Percentiles rank a stretch among this genome's conserved stretches.
Conservation (phyloP, 441 rosid species). For the Populus hybrid region DNA sequence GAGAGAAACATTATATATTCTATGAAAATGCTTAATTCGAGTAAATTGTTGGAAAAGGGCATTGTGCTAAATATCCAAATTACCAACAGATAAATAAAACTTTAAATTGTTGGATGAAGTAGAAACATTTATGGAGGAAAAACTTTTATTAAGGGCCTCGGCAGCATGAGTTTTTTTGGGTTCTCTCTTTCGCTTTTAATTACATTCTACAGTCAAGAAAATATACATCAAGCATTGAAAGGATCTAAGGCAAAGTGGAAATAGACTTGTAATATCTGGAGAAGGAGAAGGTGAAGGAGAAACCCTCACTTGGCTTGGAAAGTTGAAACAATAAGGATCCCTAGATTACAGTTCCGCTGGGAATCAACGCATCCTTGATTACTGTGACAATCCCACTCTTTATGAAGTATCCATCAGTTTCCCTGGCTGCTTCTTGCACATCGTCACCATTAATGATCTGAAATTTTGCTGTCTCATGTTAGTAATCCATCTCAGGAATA, state of each 20-base stretch:
- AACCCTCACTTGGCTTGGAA: conserved; percentile 1
- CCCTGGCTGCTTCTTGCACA: conserved; percentile 94
- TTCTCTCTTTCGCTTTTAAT: conserved; percentile 1
- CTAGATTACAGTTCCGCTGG: conserved; percentile 76
- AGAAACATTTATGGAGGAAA: background rate
- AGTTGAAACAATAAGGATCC: background rate
- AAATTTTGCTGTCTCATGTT: background rate
- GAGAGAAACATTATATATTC: too few relatives aligned
- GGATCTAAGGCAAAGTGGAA: conserved; percentile 8
- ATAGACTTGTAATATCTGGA: background rate
- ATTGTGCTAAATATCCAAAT: too few relatives aligned
- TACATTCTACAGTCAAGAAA: conserved; percentile 15
- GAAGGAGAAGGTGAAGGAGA: background rate
- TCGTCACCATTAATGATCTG: conserved; percentile 74
- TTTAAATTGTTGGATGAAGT: too few relatives aligned
- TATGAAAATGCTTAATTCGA: too few relatives aligned
- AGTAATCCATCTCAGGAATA: background rate
- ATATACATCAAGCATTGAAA: conserved; percentile 11
- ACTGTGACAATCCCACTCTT: conserved; percentile 94
- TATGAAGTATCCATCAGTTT: conserved; percentile 92
- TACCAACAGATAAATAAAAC: too few relatives aligned
- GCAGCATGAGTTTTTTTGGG: background rate
- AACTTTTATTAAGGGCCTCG: background rate
- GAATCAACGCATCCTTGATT: conserved; percentile 92
- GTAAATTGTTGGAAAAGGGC: too few relatives aligned